phyloP scores from a whole-genome alignment of 192 early-diverging fungal genomes.

The Coemansia sp. region DNA sequence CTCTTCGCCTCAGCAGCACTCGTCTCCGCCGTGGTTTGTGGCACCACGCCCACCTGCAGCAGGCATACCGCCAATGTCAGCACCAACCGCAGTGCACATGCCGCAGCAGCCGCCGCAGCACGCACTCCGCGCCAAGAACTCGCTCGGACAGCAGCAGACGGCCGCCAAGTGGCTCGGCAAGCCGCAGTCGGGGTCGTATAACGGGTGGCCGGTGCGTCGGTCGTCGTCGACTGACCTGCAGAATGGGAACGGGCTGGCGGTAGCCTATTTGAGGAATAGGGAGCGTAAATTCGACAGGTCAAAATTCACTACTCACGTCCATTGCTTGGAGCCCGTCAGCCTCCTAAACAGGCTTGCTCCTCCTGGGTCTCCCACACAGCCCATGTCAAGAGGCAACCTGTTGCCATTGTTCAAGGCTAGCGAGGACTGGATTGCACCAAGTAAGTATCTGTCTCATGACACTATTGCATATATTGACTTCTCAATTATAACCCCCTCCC shows the following conservation, averaged over 20 bases:
- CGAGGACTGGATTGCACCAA: conserved; percentile 51
- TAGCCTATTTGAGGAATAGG: conserved; percentile 32
- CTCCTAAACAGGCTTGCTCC: conserved; percentile 18
- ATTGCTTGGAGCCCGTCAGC: conserved; percentile 41
- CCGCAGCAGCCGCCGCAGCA: conserved; percentile 1
- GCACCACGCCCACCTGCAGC: neutral
- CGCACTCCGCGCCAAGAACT: neutral
- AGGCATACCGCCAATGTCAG: neutral
- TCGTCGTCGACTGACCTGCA: conserved; percentile 10
- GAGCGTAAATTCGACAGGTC: conserved; percentile 23
- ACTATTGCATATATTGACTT: conserved; percentile 41
- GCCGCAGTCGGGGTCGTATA: neutral
- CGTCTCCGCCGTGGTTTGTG: neutral
- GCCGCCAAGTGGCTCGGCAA: neutral
- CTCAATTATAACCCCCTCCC: conserved; percentile 6
- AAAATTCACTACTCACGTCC: conserved; percentile 34
- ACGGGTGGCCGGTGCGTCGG: neutral
- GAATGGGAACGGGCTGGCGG: neutral
- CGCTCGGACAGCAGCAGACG: neutral
- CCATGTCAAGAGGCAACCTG: conserved; percentile 27
- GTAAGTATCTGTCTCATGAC: conserved; percentile 28
- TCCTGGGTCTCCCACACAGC: neutral
- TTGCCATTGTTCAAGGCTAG: conserved; percentile 47
- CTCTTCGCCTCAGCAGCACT: neutral
- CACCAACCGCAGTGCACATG: neutral